phyloP scores from a whole-genome alignment of 2,329 filamentous ascomycete species.

The Fusarium scirpi region DNA sequence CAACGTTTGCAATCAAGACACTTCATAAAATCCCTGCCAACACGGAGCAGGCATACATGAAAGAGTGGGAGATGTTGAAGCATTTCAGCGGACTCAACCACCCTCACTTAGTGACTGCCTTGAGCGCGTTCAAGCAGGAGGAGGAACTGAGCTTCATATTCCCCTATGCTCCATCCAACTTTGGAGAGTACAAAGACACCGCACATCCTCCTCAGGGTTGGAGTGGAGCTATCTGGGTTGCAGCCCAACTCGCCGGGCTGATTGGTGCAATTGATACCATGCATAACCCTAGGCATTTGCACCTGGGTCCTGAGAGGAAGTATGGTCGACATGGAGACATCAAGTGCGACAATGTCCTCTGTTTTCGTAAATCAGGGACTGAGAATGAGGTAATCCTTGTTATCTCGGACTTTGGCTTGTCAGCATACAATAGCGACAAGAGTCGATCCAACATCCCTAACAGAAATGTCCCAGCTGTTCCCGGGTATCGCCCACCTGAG shows the following conservation, averaged over 20 bases:
- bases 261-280: slow-evolving; percentile 21
- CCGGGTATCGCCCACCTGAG: slow-evolving; percentile 16
- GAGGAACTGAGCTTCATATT: slow-evolving; percentile 14
- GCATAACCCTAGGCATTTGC: slow-evolving; percentile 2
- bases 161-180: neutral
- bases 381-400: neutral
- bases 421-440: neutral
- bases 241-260: slow-evolving; percentile 4
- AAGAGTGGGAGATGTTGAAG: slow-evolving; percentile 1
- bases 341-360: slow-evolving; percentile 26
- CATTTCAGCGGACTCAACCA: slow-evolving; percentile 13
- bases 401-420: slow-evolving; percentile 17
- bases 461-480: neutral
- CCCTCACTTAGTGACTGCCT: slow-evolving; percentile 6
- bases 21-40: neutral
- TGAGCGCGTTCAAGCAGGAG: neutral
- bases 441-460: slow-evolving; percentile 32
- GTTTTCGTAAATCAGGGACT: neutral
- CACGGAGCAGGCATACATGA: neutral
- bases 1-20: slow-evolving; percentile 13
- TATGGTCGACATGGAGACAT: slow-evolving; percentile 19
- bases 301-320: neutral
- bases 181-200: neutral
- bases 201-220: accelerated
- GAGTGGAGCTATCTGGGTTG: neutral